Evolutionary conservation across 73 alveolate genomes (phyloP).

Genomic region (Tetrahymena malaccensis): DNA sequence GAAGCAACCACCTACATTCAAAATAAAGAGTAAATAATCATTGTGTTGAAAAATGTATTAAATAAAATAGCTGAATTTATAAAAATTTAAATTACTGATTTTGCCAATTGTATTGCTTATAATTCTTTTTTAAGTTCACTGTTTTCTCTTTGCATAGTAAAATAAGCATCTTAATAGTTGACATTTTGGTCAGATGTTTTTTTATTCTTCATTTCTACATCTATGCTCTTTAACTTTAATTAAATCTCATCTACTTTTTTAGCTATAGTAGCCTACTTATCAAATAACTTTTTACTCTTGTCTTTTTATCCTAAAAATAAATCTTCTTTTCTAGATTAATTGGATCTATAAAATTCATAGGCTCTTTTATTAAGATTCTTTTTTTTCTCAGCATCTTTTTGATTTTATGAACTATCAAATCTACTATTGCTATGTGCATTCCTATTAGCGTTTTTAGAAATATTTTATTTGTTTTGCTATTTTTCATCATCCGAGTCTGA

Average conservation of each 20-base stretch:
- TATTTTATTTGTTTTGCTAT: background rate
- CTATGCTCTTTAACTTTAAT: background rate
- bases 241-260: background rate
- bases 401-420: background rate
- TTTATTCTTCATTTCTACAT: background rate
- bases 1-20: background rate
- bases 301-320: background rate
- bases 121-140: background rate
- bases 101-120: background rate
- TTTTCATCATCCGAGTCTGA: background rate
- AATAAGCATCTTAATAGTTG: background rate
- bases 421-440: background rate
- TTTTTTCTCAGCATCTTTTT: background rate
- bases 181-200: background rate
- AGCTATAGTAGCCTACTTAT: background rate
- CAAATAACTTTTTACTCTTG: background rate
- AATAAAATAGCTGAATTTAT: background rate
- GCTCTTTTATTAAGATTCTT: background rate
- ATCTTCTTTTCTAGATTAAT: background rate
- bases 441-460: background rate
- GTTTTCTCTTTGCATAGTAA: background rate
- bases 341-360: background rate
- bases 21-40: background rate
- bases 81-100: background rate
- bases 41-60: too few relatives aligned